A percentile compares a stretch with the other conserved stretches of the same genome.
These are phyloP conservation scores for Pseudonitzschia multiseries DNA, from an alignment of 108 stramenopile genomes.

Conservation along the genomic window DNA sequence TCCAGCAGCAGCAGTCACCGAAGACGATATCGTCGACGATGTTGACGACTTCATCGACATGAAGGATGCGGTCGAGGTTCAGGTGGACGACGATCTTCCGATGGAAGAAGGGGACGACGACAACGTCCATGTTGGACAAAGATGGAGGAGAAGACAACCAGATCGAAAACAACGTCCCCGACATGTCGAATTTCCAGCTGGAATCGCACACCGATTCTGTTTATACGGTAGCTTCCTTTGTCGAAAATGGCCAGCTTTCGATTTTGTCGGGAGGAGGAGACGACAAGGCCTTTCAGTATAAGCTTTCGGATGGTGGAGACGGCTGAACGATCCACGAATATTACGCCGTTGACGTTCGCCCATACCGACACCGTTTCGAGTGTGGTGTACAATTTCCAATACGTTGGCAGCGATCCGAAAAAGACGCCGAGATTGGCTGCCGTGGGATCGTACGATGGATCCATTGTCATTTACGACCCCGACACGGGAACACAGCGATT, in stretches of 20 bases:
- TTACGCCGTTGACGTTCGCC: constrained; percentile 42
- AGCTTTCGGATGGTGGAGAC: constrained; percentile 10
- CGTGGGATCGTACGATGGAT: constrained; percentile 86
- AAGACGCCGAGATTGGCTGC: constrained; percentile 60
- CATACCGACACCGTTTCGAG: constrained; percentile 90
- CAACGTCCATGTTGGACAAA: constrained; percentile 32
- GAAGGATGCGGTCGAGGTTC: constrained; percentile 74
- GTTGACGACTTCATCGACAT: constrained; percentile 64
- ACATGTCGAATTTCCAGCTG: constrained; percentile 50
- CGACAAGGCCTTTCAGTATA: constrained; percentile 88
- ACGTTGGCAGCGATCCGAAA: constrained; percentile 40
- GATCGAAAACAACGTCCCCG: constrained; percentile 25
- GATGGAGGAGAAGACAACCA: constrained; percentile 26
- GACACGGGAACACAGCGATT: constrained; percentile 49
- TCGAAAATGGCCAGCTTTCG: constrained; percentile 45
- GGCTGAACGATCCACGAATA: constrained; percentile 14
- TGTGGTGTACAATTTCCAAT: constrained; percentile 78
- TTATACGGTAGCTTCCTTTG: constrained; percentile 59
- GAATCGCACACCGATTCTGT: constrained; percentile 64
- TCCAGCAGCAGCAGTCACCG: neutral
- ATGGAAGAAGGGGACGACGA: constrained; percentile 73
- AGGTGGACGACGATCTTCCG: constrained; percentile 65
- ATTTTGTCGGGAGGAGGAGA: constrained; percentile 91
- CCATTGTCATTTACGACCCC: constrained; percentile 80
- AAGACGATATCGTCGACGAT: constrained; percentile 49